These are phyloP conservation scores for Mortierella sp. DNA, from an alignment of 371 early-diverging fungal genomes.

Conservation along the genomic window DNA sequence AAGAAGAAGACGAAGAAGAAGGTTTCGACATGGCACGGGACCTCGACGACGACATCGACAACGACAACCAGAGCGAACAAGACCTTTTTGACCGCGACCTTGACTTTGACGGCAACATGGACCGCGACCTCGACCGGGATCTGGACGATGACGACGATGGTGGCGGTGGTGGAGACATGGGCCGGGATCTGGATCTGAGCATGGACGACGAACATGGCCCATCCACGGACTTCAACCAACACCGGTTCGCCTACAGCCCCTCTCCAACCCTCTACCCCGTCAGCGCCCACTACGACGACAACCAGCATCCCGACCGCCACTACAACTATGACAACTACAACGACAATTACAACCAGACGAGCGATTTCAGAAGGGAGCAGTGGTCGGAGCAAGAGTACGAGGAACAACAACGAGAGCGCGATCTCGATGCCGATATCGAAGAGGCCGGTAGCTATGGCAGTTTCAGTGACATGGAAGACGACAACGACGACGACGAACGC, in stretches of 20 bases:
- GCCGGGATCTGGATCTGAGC: background rate
- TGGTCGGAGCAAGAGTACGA: background rate
- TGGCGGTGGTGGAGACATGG: background rate
- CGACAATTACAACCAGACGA: background rate
- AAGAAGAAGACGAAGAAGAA: conserved; percentile 30
- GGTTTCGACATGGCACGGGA: conserved; percentile 9
- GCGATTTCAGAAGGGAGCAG: too few species aligned
- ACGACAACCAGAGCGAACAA: background rate
- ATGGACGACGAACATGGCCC: too few species aligned
- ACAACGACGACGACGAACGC: background rate
- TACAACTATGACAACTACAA: background rate
- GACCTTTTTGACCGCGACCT: background rate
- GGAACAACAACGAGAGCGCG: too few species aligned
- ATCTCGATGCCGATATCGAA: conserved; percentile 38
- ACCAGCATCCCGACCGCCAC: background rate
- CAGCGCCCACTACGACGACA: background rate
- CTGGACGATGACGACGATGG: background rate
- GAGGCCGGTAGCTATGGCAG: conserved; percentile 14
- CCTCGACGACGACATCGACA: conserved; percentile 14
- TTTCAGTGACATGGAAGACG: conserved; percentile 9
- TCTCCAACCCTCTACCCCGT: background rate
- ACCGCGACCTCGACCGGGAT: background rate
- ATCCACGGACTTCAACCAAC: too few species aligned
- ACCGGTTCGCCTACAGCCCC: background rate
- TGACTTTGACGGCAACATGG: background rate